Evolutionary conservation across 1,284 basidiomycete species (phyloP), one percentile per base, ranked within the genome.

Genomic region (Irpex sp.): DNA sequence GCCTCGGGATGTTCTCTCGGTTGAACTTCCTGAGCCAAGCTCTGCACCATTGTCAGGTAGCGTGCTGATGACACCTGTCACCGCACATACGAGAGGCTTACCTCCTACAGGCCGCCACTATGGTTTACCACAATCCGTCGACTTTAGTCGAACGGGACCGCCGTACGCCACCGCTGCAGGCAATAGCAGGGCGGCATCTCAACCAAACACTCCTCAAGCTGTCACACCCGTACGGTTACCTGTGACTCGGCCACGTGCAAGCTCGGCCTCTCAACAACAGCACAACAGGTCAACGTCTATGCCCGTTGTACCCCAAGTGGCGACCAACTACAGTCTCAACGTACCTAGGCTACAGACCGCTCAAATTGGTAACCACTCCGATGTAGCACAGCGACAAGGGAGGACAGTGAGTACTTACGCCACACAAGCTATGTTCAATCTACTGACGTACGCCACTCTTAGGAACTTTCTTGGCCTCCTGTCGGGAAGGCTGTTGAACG

Each of bases 1-100:
- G 86, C 74, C 75, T 54, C 68, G 66, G 7, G 77, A 79, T 53
- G 69, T 82, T 36, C 68, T 83, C 33, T 61, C 61, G 5, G 60
- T 58, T 5, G 49, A 47, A 17, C 49, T 36, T 35, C 51, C 58
- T 3, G 39, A 36, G 9, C 39, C 62, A 17, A 65, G 43, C 26
- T 49, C 50, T 35, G 9, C 53, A 2, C 15, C 54, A n/a, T 13
- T 35, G 21, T 15, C 31, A 55, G 53, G 53, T 55, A 55, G 53
- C 33, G 21, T 55, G 53, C 31, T 35, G 53, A 55, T 55, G 53
- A 55, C 53, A 35, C 21, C 56, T 39, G 56, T 53, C 46, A 47
- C 56, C 19, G 21, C 39, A 31, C 35, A 47, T 39, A 50, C 15
- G 47, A 59, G 43, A 35, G 21, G 33, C 58, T 50, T 39, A 35